These are phyloP conservation scores for Solanum pinnatisectum DNA, from an alignment of 257 asterid genomes.

Conservation along the genomic window DNA sequence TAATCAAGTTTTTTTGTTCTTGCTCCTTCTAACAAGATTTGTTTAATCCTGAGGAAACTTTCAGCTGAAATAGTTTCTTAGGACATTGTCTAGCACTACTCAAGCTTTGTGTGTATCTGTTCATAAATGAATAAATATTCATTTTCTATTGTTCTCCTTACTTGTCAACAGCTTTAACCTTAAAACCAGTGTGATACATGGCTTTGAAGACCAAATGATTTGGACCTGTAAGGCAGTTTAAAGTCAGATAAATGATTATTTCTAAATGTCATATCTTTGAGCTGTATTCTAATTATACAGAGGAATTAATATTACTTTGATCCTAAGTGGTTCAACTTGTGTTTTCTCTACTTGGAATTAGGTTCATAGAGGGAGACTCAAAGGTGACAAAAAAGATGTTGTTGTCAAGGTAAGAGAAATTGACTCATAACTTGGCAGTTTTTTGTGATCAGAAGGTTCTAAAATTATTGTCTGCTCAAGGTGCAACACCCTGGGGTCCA, in stretches of 20 bases:
- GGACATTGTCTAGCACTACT: not conserved
- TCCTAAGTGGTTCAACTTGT: not conserved
- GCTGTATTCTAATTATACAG: not conserved
- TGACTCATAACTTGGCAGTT: not conserved
- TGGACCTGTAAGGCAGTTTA: not conserved
- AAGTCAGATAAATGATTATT: not conserved
- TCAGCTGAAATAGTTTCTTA: not conserved
- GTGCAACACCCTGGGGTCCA: constrained; percentile 96
- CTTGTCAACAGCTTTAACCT: not conserved
- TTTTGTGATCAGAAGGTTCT: not conserved
- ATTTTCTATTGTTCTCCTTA: not conserved
- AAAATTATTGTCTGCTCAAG: constrained; percentile 19
- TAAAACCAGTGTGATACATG: not conserved
- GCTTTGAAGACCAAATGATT: not conserved
- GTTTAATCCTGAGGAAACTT: not conserved
- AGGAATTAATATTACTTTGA: not conserved
- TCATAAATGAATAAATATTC: not conserved
- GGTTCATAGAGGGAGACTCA: constrained; percentile 87
- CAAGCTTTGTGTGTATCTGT: not conserved
- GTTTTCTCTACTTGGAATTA: constrained; percentile 3
- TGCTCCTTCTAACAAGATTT: not conserved
- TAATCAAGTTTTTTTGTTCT: not conserved
- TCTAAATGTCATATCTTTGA: not conserved
- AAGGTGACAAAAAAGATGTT: constrained; percentile 71
- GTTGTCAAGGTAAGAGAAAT: constrained; percentile 73